phyloP scores from a whole-genome alignment of 1,284 basidiomycete genomes.

The Trichosporon ovoides region DNA sequence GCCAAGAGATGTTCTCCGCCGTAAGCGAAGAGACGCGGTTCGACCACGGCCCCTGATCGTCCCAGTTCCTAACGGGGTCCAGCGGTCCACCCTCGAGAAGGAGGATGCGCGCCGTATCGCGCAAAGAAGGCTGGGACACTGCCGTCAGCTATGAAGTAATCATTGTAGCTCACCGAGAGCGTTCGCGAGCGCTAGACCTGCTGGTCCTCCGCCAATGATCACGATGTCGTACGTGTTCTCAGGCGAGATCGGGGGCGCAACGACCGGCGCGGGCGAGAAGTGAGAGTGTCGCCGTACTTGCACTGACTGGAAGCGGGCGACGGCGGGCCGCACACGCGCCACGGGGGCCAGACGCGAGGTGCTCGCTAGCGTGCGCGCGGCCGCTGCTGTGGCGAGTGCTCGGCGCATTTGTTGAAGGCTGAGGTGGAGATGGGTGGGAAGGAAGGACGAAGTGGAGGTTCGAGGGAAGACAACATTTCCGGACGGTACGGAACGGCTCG shows the following conservation, averaged over 20 bases:
- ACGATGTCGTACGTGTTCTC: slow-evolving; percentile 65
- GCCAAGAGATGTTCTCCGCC: slow-evolving; percentile 68
- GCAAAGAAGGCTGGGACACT: slow-evolving; percentile 17
- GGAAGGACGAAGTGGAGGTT: background rate
- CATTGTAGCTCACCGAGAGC: slow-evolving; percentile 62
- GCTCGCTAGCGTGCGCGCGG: background rate
- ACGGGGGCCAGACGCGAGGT: background rate
- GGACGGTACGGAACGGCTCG: slow-evolving; percentile 6
- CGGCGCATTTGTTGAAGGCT: slow-evolving; percentile 4
- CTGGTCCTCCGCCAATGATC: slow-evolving; percentile 90
- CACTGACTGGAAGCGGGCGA: background rate
- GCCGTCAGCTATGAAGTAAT: background rate
- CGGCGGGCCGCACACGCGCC: background rate
- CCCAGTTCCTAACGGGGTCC: slow-evolving; percentile 64
- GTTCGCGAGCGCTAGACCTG: slow-evolving; percentile 80
- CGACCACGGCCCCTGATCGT: slow-evolving; percentile 60
- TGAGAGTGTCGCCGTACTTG: background rate
- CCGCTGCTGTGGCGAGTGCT: slow-evolving; percentile 1
- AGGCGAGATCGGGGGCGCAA: slow-evolving; percentile 20
- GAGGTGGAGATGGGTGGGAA: background rate
- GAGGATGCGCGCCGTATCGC: slow-evolving; percentile 49
- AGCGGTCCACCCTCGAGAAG: slow-evolving; percentile 77
- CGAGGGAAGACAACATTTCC: background rate
- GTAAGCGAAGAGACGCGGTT: slow-evolving; percentile 89
- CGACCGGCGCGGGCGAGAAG: slow-evolving; percentile 1